Percentiles rank a stretch among this genome's conserved stretches.
Conservation (phyloP, 163 green algal species). For the Trebouxia gelatinosa region DNA sequence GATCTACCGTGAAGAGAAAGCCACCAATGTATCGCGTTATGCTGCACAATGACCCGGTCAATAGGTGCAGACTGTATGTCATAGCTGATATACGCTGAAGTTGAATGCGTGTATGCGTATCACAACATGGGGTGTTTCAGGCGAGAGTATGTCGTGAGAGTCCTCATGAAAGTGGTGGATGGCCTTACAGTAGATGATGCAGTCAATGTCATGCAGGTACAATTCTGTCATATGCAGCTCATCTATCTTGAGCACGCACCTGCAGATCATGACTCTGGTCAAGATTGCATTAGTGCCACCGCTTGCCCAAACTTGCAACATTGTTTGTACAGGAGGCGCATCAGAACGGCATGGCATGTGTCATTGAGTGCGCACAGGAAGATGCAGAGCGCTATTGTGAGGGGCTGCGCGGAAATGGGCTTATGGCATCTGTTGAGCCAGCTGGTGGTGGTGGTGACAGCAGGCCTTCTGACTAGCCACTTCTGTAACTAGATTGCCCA, state of each 20-base stretch:
- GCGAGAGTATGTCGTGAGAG: conserved; percentile 87
- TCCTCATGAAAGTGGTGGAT: conserved; percentile 75
- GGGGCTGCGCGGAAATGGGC: conserved; percentile 74
- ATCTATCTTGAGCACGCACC: too few relatives aligned
- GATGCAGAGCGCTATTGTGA: conserved; percentile 84
- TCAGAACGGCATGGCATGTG: conserved; percentile 76
- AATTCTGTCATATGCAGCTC: too few relatives aligned
- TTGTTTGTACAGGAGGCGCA: conserved; percentile 73
- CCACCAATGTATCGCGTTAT: conserved; percentile 83
- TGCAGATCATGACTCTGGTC: too few relatives aligned
- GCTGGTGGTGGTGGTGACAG: conserved; percentile 5
- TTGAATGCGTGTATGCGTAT: too few relatives aligned
- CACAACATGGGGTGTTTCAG: too few relatives aligned
- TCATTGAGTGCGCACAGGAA: conserved; percentile 79
- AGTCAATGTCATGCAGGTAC: conserved; percentile 76
- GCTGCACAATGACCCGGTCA: conserved; percentile 90
- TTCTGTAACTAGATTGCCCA: too few relatives aligned
- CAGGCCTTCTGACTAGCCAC: conserved; percentile 5
- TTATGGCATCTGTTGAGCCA: conserved; percentile 85
- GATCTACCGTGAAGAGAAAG: conserved; percentile 49
- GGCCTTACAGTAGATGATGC: conserved; percentile 77
- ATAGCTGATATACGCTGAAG: too few relatives aligned
- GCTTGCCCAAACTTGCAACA: too few relatives aligned
- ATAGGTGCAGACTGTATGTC: too few relatives aligned
- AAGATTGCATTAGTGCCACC: too few relatives aligned